These are phyloP conservation scores for Tetrapyrgos nigripes DNA, from an alignment of 1,284 basidiomycete species.

Conservation along the genomic window DNA sequence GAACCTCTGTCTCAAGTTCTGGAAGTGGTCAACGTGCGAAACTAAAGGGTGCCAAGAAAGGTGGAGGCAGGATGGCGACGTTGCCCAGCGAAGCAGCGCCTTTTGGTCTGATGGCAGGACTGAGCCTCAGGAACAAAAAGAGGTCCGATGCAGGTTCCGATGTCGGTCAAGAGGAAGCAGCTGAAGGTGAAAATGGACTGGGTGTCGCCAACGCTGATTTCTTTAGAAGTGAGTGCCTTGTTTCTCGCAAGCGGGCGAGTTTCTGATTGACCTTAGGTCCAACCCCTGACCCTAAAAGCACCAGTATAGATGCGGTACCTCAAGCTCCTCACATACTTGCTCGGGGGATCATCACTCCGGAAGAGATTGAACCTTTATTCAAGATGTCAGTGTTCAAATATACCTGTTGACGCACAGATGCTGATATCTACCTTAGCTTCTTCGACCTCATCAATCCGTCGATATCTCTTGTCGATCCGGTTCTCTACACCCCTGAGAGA, in stretches of 20 bases:
- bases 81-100: slow-evolving; percentile 68
- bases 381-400: slow-evolving; percentile 60
- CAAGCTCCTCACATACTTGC: slow-evolving; percentile 74
- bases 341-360: slow-evolving; percentile 69
- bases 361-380: slow-evolving; percentile 81
- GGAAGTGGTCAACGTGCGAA: slow-evolving; percentile 35
- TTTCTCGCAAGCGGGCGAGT: neutral
- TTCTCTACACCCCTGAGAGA: slow-evolving; percentile 76
- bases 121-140: slow-evolving; percentile 56
- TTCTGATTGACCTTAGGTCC: slow-evolving; percentile 41
- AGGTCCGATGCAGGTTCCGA: slow-evolving; percentile 51
- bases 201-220: slow-evolving; percentile 71
- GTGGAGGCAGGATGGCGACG: slow-evolving; percentile 53
- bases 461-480: slow-evolving; percentile 72
- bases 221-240: slow-evolving; percentile 60
- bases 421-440: slow-evolving; percentile 52
- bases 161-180: slow-evolving; percentile 35
- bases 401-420: slow-evolving; percentile 6
- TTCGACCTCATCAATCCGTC: slow-evolving; percentile 80
- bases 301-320: slow-evolving; percentile 41
- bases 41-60: slow-evolving; percentile 31
- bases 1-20: slow-evolving; percentile 40
- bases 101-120: slow-evolving; percentile 71
- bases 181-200: slow-evolving; percentile 45
- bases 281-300: slow-evolving; percentile 45